Percentiles rank a stretch among this genome's conserved stretches.
Conservation (phyloP, 345 rosid genomes). For the Kandelia obovata region DNA sequence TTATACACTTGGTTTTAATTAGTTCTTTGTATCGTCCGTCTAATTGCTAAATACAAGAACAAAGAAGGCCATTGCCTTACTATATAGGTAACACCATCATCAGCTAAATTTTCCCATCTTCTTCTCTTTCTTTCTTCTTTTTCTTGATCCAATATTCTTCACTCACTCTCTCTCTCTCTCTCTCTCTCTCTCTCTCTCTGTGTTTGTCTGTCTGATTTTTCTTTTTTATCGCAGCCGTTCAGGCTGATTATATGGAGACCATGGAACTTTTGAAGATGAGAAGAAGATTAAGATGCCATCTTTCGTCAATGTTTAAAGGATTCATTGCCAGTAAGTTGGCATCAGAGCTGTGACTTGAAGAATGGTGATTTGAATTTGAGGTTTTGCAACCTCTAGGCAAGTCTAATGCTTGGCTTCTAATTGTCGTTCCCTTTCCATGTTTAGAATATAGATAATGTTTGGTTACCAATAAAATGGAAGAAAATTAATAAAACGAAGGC, state of each 20-base stretch:
- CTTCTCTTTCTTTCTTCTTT: background rate
- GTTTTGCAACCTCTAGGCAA: slow-evolving; percentile 51
- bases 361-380: slow-evolving; percentile 14
- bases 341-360: slow-evolving; percentile 21
- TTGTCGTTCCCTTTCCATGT: background rate
- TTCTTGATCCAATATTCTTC: background rate
- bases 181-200: no score
- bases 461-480: slow-evolving; percentile 38
- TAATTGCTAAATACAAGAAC: slow-evolving; percentile 6
- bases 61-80: background rate
- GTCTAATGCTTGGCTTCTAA: slow-evolving; percentile 59
- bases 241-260: background rate
- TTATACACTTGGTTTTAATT: background rate
- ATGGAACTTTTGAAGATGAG: slow-evolving; percentile 10
- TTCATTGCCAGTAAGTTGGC: background rate
- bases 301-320: background rate
- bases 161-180: no score
- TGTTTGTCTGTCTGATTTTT: no score
- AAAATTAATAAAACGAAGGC: slow-evolving; percentile 7
- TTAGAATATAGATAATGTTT: slow-evolving; percentile 16
- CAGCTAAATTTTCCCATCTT: slow-evolving; percentile 5
- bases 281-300: slow-evolving; percentile 9
- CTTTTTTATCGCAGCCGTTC: background rate
- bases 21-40: slow-evolving; percentile 29
- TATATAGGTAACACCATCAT: slow-evolving; percentile 3